phyloP scores from a whole-genome alignment of 805 yeast species.

The Peterozyma xylosa region DNA sequence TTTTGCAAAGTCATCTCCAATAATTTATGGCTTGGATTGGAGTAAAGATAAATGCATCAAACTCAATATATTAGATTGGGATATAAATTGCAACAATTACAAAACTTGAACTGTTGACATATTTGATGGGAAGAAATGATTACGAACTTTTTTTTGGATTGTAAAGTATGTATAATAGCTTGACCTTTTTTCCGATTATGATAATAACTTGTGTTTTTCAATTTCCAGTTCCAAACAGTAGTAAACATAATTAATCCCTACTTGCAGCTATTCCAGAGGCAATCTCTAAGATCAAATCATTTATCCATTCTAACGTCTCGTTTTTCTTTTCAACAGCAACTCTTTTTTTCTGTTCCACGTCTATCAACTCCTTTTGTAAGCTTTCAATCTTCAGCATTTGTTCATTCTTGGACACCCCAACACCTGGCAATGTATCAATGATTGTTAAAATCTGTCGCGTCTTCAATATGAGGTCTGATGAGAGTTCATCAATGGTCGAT shows the following conservation, averaged over 20 bases:
- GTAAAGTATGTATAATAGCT: not conserved
- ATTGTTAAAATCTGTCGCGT: constrained; percentile 80
- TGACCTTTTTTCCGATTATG: not conserved
- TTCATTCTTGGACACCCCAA: constrained; percentile 71
- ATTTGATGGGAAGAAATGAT: not conserved
- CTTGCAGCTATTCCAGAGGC: constrained; percentile 47
- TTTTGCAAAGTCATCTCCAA: constrained; percentile 26
- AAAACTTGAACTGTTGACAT: not conserved
- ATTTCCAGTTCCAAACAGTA: not conserved
- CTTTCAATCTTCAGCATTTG: constrained; percentile 60
- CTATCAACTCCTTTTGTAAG: constrained; percentile 53
- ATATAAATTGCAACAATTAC: constrained; percentile 30
- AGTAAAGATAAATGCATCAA: constrained; percentile 27
- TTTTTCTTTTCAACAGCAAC: constrained; percentile 59
- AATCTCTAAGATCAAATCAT: constrained; percentile 54
- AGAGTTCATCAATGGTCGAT: constrained; percentile 62
- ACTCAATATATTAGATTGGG: constrained; percentile 34
- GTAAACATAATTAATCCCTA: constrained; percentile 14
- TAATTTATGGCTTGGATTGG: constrained; percentile 44
- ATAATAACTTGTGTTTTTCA: not conserved
- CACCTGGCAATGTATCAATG: constrained; percentile 88
- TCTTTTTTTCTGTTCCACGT: constrained; percentile 51
- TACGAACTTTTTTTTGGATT: not conserved
- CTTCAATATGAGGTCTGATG: constrained; percentile 79
- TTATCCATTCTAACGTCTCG: constrained; percentile 50